Base-by-base conservation (phyloP, 441 rosid species). In the Gossypium schwendimanii region DNA sequence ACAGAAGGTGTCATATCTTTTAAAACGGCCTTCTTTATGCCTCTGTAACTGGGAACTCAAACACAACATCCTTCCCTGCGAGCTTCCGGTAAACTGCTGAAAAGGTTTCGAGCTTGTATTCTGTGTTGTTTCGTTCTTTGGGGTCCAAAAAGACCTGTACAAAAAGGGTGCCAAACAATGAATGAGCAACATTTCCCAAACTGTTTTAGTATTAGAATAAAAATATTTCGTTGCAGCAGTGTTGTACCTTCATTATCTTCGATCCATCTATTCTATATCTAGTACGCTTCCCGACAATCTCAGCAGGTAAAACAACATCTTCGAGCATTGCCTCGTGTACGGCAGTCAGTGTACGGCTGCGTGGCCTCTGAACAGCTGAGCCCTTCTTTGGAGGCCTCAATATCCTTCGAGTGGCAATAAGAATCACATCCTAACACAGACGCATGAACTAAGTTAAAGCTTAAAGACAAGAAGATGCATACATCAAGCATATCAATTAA, bases 281-380 rank as follows among this genome's bases (percentile, higher is more conserved):
- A 8, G 73, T 70, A 0, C 91, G 87, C 75, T 89, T 87, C 45
- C 97, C 97, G 31, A 89, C 95, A 84, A 88, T 91, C 82, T 91
- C 94, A 2, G 97, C 93, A 7, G 94, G 94, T 33, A 83, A 75
- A 26, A 88, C 97, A 55, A 89, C 76, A 78, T 91, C 97, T 79
- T 89, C 94, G 3, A 91, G 83, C 78, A 86, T 86, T 26, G 91
- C 91, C 80, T 91, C 91, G 36, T 89, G 91, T 21, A 89, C 95
- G 52, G 90, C 50, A 24, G 63, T 59, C 36, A 59, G n/a, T 5
- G 63, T 59, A 36, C 39, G 39, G 39, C 36, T 59, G 17, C 63
- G 63, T 59, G 63, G 63, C 63, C 63, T 26, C 39, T 59, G 63
- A 59, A 59, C 39, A 24, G 63, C 63, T 1, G 63, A 59, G 7